Base-by-base conservation (phyloP, 257 asterid species). In the Solanum commersonii region DNA sequence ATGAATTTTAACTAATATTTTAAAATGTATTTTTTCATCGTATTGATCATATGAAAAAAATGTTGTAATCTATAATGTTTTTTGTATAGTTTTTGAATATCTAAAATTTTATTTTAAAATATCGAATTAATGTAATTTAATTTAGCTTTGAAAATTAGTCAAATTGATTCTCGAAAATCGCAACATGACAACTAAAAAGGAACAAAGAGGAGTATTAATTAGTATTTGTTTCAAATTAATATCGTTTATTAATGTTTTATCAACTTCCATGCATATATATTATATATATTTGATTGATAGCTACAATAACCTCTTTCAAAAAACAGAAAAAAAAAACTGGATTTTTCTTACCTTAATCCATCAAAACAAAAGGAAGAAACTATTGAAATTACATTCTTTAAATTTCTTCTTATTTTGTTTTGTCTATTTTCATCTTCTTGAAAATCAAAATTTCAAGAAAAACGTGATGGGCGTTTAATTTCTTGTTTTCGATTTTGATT, bases 401-500 rank as follows among this genome's bases (percentile, higher is more conserved):
- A 34, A 72, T 33, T 72, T 72, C 79, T 72, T 68, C 20, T 31
- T 70, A 14, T 68, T 68, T 68, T 35, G 74, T 68, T 68, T 68
- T 23, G 34, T 29, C 33, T 29, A 76, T 76, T 37, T 37, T 73
- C 49, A 76, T 76, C 33, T 35, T 37, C 31, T 74, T 74, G 83
- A 35, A 7, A 11, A 22, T 18, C 49, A 76, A 37, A 18, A 18
- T 20, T 76, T 76, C 83, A 76, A 76, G 31, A 22, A 4, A 37
- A 52, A 52, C 34, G 2, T 25, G 84, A 78, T 78, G 60, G 37
- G 5, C 25, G 11, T 37, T 85, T 84, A 56, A 56, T 52, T 59
- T 59, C 59, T 63, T 63, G 56, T 85, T 88, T 82, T n/a, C 84
- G 34, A 8, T 71, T 92, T 92, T 84, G 79, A 56, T 84, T 87